Conservation (phyloP, 192 early-diverging fungal genomes). For the Umbelopsis ramanniana region DNA sequence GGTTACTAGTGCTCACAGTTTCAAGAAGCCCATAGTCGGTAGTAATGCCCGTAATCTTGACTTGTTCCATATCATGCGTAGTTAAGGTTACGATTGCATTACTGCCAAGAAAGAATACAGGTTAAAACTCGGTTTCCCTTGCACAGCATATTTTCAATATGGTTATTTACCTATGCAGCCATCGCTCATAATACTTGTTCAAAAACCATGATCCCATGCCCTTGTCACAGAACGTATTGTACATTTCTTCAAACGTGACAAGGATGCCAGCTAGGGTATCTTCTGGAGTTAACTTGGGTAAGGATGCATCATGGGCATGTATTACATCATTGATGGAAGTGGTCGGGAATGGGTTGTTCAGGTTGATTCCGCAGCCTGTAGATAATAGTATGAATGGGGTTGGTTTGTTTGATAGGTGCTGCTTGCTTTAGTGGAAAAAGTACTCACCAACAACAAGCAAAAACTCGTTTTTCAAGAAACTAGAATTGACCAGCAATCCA, state of each 20-base stretch:
- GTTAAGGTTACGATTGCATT: constrained; percentile 70
- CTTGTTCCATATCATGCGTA: constrained; percentile 60
- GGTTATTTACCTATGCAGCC: constrained; percentile 78
- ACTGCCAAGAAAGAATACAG: constrained; percentile 31
- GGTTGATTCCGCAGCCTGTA: constrained; percentile 84
- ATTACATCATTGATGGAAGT: constrained; percentile 87
- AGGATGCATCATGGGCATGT: constrained; percentile 53
- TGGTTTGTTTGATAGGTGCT: neutral
- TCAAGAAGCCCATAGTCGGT: constrained; percentile 72
- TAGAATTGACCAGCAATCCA: constrained; percentile 88
- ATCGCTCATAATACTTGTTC: constrained; percentile 78
- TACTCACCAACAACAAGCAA: constrained; percentile 78
- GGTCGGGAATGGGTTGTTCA: constrained; percentile 84
- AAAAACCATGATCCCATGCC: constrained; percentile 65
- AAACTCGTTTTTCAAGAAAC: constrained; percentile 73
- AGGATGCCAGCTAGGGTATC: constrained; percentile 66
- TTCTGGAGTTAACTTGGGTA: constrained; percentile 70
- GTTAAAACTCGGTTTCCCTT: neutral
- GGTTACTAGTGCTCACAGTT: constrained; percentile 63
- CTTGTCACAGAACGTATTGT: constrained; percentile 68
- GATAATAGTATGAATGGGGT: neutral
- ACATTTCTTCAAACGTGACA: constrained; percentile 76
- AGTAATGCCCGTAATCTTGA: constrained; percentile 79
- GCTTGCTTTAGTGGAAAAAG: neutral
- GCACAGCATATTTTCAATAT: neutral